Evolutionary conservation across 1,139 yeast species (phyloP).

Genomic region (Nakaseomyces sp.): DNA sequence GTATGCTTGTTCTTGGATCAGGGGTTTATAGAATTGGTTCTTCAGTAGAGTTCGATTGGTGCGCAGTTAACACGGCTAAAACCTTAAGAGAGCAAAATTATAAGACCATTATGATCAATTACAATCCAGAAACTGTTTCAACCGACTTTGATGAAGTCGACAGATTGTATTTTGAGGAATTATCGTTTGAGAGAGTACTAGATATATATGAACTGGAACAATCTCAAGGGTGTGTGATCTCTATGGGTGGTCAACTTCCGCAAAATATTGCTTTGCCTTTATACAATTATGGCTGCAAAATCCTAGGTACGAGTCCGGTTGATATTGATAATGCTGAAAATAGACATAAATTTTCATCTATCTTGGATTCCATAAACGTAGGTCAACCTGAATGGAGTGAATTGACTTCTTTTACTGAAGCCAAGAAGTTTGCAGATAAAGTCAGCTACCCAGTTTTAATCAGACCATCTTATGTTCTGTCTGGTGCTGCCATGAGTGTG

Average conservation of each 20-base stretch:
- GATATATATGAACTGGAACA: slow-evolving; percentile 92
- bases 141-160: slow-evolving; percentile 98
- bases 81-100: slow-evolving; percentile 81
- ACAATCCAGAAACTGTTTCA: slow-evolving; percentile 97
- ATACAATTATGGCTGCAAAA: slow-evolving; percentile 77
- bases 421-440: slow-evolving; percentile 71
- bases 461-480: slow-evolving; percentile 92
- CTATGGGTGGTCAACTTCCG: slow-evolving; percentile 97
- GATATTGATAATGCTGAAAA: slow-evolving; percentile 97
- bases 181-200: slow-evolving; percentile 91
- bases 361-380: slow-evolving; percentile 80
- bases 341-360: slow-evolving; percentile 94
- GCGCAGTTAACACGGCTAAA: slow-evolving; percentile 96
- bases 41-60: slow-evolving; percentile 98
- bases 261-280: slow-evolving; percentile 88
- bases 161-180: slow-evolving; percentile 90
- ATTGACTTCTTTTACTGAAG: slow-evolving; percentile 76
- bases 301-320: slow-evolving; percentile 88
- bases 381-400: slow-evolving; percentile 99
- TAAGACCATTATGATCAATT: slow-evolving; percentile 92
- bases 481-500: slow-evolving; percentile 99
- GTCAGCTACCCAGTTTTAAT: slow-evolving; percentile 95
- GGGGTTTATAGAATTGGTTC: slow-evolving; percentile 99
- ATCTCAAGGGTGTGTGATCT: slow-evolving; percentile 84
- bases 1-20: slow-evolving; percentile 91